A percentile compares a stretch with the other conserved stretches of the same genome.
Conservation (phyloP, 257 asterid genomes). For the Nicotiana obtusifolia region DNA sequence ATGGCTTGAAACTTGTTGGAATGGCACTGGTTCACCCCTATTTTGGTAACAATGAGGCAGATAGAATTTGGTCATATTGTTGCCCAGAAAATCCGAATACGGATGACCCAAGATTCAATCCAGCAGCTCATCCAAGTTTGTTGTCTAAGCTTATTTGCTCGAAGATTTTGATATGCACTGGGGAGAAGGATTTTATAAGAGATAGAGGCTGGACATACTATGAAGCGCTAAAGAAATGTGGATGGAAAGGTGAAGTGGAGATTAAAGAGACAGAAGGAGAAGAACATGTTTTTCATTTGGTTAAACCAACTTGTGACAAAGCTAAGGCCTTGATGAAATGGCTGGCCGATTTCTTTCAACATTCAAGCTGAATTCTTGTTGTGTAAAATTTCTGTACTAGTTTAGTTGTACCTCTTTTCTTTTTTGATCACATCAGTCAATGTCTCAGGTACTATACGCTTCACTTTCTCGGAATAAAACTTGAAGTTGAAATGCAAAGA, state of each 20-base stretch:
- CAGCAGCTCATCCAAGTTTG: slow-evolving; percentile 51
- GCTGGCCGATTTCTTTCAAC: slow-evolving; percentile 28
- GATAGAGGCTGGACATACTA: slow-evolving; percentile 42
- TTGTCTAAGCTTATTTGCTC: slow-evolving; percentile 46
- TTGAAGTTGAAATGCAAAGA: neutral
- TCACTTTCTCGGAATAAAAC: neutral
- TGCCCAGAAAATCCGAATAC: slow-evolving; percentile 13
- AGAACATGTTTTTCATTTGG: slow-evolving; percentile 57
- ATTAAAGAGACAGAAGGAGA: slow-evolving; percentile 52
- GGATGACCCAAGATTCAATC: slow-evolving; percentile 64
- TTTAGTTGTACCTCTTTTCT: neutral
- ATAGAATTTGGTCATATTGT: slow-evolving; percentile 37
- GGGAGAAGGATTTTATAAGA: slow-evolving; percentile 50
- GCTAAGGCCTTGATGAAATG: slow-evolving; percentile 37
- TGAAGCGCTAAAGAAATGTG: slow-evolving; percentile 59
- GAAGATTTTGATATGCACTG: slow-evolving; percentile 39
- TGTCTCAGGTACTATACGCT: too few species aligned
- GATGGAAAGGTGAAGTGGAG: slow-evolving; percentile 56
- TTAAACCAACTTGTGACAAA: slow-evolving; percentile 23
- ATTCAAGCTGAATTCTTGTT: neutral
- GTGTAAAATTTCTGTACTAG: neutral
- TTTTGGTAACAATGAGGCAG: slow-evolving; percentile 36
- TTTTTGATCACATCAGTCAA: neutral
- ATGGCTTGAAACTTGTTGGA: slow-evolving; percentile 29
- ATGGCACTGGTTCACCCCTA: slow-evolving; percentile 60